Conservation (phyloP, 2,329 filamentous ascomycete species). For the Colletotrichum sp. region DNA sequence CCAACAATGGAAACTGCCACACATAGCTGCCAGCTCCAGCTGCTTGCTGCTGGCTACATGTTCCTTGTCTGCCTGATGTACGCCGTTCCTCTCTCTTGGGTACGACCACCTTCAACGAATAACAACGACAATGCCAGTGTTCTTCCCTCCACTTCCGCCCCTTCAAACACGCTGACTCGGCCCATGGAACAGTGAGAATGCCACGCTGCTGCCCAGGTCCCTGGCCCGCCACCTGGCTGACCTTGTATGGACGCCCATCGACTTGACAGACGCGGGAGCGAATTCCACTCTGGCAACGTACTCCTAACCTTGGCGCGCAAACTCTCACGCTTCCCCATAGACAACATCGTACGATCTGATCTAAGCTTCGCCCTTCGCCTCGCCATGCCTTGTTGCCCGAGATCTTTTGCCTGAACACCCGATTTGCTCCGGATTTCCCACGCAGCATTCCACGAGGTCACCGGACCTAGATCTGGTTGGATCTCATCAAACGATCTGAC, state of each 20-base stretch:
- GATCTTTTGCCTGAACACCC: neutral
- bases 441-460: slow-evolving; percentile 10
- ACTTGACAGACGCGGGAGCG: neutral
- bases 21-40: neutral
- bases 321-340: slow-evolving; percentile 1
- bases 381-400: slow-evolving; percentile 2
- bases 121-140: neutral
- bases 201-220: neutral
- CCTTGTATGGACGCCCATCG: neutral
- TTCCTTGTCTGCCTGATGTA: neutral
- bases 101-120: neutral
- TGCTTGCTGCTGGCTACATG: neutral
- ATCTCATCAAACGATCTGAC: slow-evolving; percentile 22
- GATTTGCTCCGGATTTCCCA: slow-evolving; percentile 9
- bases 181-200: neutral
- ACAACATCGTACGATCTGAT: slow-evolving; percentile 16
- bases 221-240: neutral
- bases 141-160: neutral
- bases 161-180: slow-evolving; percentile 16
- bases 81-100: neutral
- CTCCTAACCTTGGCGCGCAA: neutral
- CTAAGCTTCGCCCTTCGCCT: slow-evolving; percentile 4
- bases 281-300: neutral
- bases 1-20: neutral
- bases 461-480: slow-evolving; percentile 17